Evolutionary conservation across 2,329 filamentous ascomycete genomes (phyloP).

Genomic region (Alternaria viburni): DNA sequence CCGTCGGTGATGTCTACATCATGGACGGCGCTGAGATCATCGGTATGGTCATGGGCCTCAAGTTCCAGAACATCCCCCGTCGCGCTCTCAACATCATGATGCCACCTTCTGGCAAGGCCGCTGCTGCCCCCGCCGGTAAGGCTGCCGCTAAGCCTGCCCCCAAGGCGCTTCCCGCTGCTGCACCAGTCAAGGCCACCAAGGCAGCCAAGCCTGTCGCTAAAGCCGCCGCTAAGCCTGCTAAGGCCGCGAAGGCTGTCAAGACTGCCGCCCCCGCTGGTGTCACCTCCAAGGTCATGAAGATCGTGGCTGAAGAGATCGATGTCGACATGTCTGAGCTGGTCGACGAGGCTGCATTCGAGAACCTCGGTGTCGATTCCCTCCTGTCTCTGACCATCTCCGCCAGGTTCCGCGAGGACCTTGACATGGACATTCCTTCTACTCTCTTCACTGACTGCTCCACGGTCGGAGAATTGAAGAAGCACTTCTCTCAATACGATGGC

Average conservation of each 20-base stretch:
- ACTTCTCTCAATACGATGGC: slow-evolving; percentile 58
- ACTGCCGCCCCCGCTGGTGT: slow-evolving; percentile 53
- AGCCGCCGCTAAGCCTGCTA: slow-evolving; percentile 45
- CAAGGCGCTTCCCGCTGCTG: slow-evolving; percentile 45
- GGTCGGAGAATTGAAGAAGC: slow-evolving; percentile 65
- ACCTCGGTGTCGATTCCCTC: slow-evolving; percentile 67
- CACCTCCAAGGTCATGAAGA: slow-evolving; percentile 64
- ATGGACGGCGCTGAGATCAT: slow-evolving; percentile 65
- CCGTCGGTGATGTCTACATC: slow-evolving; percentile 66
- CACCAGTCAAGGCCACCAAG: slow-evolving; percentile 40
- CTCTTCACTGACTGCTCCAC: slow-evolving; percentile 67
- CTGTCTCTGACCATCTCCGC: slow-evolving; percentile 67
- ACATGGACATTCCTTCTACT: slow-evolving; percentile 64
- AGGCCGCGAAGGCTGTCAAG: slow-evolving; percentile 57
- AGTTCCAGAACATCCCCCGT: slow-evolving; percentile 72
- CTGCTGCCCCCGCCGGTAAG: slow-evolving; percentile 43
- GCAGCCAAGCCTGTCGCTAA: slow-evolving; percentile 59
- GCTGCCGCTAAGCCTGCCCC: slow-evolving; percentile 45
- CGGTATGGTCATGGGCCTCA: slow-evolving; percentile 65
- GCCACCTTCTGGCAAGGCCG: slow-evolving; percentile 61
- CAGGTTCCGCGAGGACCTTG: slow-evolving; percentile 66
- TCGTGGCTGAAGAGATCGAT: slow-evolving; percentile 70
- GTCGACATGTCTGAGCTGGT: slow-evolving; percentile 65
- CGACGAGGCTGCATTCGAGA: slow-evolving; percentile 66
- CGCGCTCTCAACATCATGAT: slow-evolving; percentile 70